Evolutionary conservation across 2,329 filamentous ascomycete species (phyloP).

Genomic region (Colletotrichum paranaense): DNA sequence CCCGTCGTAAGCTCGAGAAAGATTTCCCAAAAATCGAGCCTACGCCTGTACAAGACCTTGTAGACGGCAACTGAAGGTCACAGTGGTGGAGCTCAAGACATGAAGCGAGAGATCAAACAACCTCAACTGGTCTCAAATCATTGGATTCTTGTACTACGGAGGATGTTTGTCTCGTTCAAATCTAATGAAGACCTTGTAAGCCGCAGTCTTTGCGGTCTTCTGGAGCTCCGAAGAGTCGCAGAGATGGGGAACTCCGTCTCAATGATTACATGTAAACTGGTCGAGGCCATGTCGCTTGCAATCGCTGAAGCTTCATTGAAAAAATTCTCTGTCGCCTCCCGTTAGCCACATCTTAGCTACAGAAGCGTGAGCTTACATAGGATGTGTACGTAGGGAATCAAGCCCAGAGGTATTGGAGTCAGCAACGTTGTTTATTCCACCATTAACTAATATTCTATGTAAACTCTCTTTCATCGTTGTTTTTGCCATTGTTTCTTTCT

Average conservation of each 20-base stretch:
- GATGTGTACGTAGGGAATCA: background rate
- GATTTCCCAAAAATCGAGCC: background rate
- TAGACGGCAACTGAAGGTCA: background rate
- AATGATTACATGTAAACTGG: background rate
- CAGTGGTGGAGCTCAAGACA: background rate
- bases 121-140: too few species aligned
- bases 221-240: background rate
- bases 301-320: background rate
- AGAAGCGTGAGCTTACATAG: too few species aligned
- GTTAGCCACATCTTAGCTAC: too few species aligned
- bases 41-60: background rate
- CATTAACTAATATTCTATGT: background rate
- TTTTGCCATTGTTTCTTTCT: background rate
- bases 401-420: background rate
- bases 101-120: background rate
- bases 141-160: too few species aligned
- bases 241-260: background rate
- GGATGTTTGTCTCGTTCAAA: too few species aligned
- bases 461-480: background rate
- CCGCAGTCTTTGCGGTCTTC: background rate
- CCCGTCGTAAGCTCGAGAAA: background rate
- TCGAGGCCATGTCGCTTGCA: background rate
- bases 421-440: background rate
- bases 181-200: too few species aligned
- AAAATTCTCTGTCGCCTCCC: too few species aligned